phyloP scores from a whole-genome alignment of 2,329 filamentous ascomycete species.

The Diaporthe citri region DNA sequence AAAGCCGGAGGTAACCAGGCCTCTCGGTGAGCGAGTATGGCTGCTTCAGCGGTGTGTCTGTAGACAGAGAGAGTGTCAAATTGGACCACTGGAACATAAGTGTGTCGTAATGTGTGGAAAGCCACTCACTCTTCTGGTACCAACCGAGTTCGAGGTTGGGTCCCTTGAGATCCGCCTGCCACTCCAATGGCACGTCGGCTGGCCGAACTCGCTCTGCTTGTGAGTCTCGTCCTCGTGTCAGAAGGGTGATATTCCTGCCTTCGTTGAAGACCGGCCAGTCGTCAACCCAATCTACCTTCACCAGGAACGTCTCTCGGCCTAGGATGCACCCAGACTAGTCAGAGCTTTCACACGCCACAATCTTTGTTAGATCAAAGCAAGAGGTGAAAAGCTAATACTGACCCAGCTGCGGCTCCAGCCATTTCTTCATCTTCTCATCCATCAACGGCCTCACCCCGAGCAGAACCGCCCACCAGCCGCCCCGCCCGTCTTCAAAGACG shows the following conservation, averaged over 20 bases:
- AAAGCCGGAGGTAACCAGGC: slow-evolving; percentile 59
- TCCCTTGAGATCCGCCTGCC: slow-evolving; percentile 51
- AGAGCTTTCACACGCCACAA: too few relatives aligned
- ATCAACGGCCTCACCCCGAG: slow-evolving; percentile 57
- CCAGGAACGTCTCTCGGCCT: slow-evolving; percentile 64
- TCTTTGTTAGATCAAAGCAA: too few relatives aligned
- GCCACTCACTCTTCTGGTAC: slow-evolving; percentile 53
- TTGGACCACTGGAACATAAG: neutral
- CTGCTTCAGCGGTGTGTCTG: slow-evolving; percentile 61
- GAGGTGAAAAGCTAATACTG: too few relatives aligned
- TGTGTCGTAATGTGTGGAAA: neutral
- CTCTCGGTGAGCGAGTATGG: slow-evolving; percentile 61
- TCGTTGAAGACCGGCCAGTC: slow-evolving; percentile 66
- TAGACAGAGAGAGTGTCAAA: slow-evolving; percentile 14
- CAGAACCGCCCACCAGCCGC: slow-evolving; percentile 62
- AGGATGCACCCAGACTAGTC: neutral
- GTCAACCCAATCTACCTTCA: slow-evolving; percentile 62
- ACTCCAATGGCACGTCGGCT: slow-evolving; percentile 49
- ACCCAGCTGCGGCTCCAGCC: slow-evolving; percentile 58
- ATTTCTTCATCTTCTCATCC: slow-evolving; percentile 43
- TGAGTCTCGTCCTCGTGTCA: slow-evolving; percentile 49
- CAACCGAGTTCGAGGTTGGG: slow-evolving; percentile 51
- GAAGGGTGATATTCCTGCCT: slow-evolving; percentile 57
- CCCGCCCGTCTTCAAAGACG: slow-evolving; percentile 58
- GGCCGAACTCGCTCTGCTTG: slow-evolving; percentile 34